These are phyloP conservation scores for Pascua sp. DNA, from an alignment of 1,284 basidiomycete genomes.

Conservation along the genomic window DNA sequence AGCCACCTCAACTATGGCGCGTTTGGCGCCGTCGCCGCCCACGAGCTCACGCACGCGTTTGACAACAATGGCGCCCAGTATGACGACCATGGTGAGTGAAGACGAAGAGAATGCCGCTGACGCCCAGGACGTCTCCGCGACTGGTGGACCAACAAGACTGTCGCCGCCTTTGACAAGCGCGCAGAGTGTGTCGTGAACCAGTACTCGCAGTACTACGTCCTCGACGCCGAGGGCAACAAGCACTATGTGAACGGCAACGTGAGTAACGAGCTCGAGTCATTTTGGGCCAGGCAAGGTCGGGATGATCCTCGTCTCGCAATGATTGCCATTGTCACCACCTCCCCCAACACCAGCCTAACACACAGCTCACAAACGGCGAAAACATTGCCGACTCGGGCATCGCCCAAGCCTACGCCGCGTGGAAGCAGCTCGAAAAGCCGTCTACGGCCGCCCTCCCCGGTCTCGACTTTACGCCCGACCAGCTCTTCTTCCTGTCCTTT, in stretches of 20 bases:
- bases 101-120: too few relatives aligned
- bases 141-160: slow-evolving; percentile 77
- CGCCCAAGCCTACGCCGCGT: slow-evolving; percentile 80
- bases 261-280: slow-evolving; percentile 22
- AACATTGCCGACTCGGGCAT: slow-evolving; percentile 85
- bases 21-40: slow-evolving; percentile 82
- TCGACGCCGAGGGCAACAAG: slow-evolving; percentile 77
- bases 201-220: slow-evolving; percentile 77
- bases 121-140: slow-evolving; percentile 54
- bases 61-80: slow-evolving; percentile 74
- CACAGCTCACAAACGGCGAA: slow-evolving; percentile 68
- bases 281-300: too few relatives aligned
- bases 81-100: slow-evolving; percentile 48
- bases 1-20: slow-evolving; percentile 85
- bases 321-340: too few relatives aligned
- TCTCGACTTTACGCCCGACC: slow-evolving; percentile 72
- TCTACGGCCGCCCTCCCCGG: slow-evolving; percentile 60
- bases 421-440: slow-evolving; percentile 53
- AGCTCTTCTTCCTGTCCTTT: slow-evolving; percentile 86
- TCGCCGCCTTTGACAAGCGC: slow-evolving; percentile 73
- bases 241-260: slow-evolving; percentile 78
- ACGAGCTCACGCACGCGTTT: slow-evolving; percentile 89
- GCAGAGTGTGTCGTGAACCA: slow-evolving; percentile 86
- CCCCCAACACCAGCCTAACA: background rate
- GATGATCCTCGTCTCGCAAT: too few relatives aligned